These are phyloP conservation scores for Biancaea sappan DNA, from an alignment of 306 rosid species.

Conservation along the genomic window DNA sequence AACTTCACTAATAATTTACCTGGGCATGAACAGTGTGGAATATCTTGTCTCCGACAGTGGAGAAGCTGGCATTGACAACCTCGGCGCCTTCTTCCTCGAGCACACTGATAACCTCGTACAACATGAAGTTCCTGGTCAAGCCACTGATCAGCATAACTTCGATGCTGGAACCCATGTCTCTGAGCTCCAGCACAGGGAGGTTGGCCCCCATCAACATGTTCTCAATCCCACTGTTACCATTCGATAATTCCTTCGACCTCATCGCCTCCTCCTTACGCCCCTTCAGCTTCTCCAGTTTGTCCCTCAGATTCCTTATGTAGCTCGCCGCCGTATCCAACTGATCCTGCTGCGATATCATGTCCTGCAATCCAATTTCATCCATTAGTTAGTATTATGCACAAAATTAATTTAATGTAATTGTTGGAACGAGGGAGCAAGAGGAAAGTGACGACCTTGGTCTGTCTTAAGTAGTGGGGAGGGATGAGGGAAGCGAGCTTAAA, in stretches of 20 bases:
- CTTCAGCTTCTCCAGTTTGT: slow-evolving; percentile 55
- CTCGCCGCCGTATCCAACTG: slow-evolving; percentile 54
- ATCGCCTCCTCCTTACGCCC: slow-evolving; percentile 47
- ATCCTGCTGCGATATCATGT: slow-evolving; percentile 49
- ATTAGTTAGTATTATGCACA: neutral
- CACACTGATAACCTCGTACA: slow-evolving; percentile 52
- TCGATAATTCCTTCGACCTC: slow-evolving; percentile 9
- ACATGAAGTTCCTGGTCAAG: slow-evolving; percentile 53
- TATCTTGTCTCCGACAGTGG: slow-evolving; percentile 45
- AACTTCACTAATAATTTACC: slow-evolving; percentile 45
- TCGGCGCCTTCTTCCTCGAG: slow-evolving; percentile 78
- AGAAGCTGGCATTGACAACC: slow-evolving; percentile 57
- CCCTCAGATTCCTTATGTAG: slow-evolving; percentile 54
- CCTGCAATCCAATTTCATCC: slow-evolving; percentile 37
- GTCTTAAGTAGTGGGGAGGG: slow-evolving; percentile 49
- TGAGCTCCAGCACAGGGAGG: slow-evolving; percentile 54
- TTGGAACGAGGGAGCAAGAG: neutral
- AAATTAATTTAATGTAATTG: neutral
- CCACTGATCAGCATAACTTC: slow-evolving; percentile 62
- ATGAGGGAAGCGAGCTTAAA: slow-evolving; percentile 61
- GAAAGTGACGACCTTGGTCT: slow-evolving; percentile 44
- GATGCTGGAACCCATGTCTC: slow-evolving; percentile 53
- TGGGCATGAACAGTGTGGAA: slow-evolving; percentile 63
- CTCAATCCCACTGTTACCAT: neutral
- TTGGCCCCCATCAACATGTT: neutral